Evolutionary conservation across 2,329 filamentous ascomycete genomes (phyloP), one percentile per base, ranked within the genome.

Genomic region (Colletotrichum horii): DNA sequence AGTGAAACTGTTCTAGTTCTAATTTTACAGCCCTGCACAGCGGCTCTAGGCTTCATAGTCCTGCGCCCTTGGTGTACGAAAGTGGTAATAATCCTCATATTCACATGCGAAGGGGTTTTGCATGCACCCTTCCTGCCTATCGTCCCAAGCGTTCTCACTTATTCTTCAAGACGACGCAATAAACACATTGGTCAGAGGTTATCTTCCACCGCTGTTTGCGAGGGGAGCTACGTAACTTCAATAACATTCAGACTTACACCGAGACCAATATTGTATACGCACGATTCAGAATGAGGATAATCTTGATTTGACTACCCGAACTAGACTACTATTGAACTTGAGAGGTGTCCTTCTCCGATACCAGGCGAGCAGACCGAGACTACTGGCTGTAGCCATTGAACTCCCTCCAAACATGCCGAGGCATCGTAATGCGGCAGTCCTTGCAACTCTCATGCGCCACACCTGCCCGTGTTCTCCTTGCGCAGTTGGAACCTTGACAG

Each of bases 321-420:
- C 43, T 52, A 52, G 11, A 52, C n/a, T 22, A 22, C 6, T 52
- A 0, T 52, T 52, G 43, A 52, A 52, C 43, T 52, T 2, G 2
- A 4, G 43, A 52, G 2, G 0, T 8, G 2, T 0, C 8, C 43
- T 3, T 22, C 43, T 52, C n/a, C 43, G n/a, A 52, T 22, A 4
- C 2, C 4, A 22, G n/a, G 43, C 0, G 0, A 52, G 0, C 12
- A 22, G n/a, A 52, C 43, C 43, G 43, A 8, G 0, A 52, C 43
- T 52, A 52, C 43, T 14, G 43, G 43, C 43, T 52, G 43, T 52
- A 3, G n/a, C 11, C 43, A 52, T 52, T 9, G 6, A 52, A 6
- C n/a, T 52, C 43, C 6, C 43, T 52, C 43, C 43, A 52, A 52
- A 52, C n/a, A 8, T 52, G n/a, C 43, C 43, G 9, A 6, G 43